Evolutionary conservation across 768 basidiomycete species (phyloP).

Genomic region (Pleurotus sapidus): DNA sequence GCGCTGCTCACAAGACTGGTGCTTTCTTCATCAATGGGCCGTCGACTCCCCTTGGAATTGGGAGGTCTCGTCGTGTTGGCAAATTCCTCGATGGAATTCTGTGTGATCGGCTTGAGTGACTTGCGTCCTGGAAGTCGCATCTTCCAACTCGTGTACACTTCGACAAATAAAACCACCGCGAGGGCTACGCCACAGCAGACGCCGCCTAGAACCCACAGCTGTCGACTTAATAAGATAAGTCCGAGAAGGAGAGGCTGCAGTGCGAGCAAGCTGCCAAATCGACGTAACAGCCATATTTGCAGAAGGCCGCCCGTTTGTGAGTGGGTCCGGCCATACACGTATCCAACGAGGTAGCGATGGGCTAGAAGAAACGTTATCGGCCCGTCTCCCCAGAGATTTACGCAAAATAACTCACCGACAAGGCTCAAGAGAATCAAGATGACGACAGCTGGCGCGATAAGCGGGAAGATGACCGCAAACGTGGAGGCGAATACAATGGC

Average conservation of each 20-base stretch:
- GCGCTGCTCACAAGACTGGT: conserved; percentile 44
- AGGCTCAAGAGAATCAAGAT: conserved; percentile 63
- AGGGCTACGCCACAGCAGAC: conserved; percentile 56
- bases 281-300: conserved; percentile 72
- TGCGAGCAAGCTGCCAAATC: conserved; percentile 67
- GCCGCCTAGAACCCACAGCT: conserved; percentile 71
- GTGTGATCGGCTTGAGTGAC: conserved; percentile 54
- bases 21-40: conserved; percentile 45
- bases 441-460: conserved; percentile 69
- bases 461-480: conserved; percentile 73
- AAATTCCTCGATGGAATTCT: conserved; percentile 57
- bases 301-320: conserved; percentile 75
- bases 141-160: conserved; percentile 52
- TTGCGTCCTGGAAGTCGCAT: conserved; percentile 44
- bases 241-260: conserved; percentile 77
- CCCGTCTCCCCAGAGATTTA: background rate
- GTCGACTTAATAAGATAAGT: conserved; percentile 62
- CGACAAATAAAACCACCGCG: conserved; percentile 55
- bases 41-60: conserved; percentile 14
- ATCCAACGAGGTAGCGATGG: conserved; percentile 77
- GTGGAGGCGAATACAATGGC: conserved; percentile 70
- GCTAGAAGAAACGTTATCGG: conserved; percentile 35
- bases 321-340: conserved; percentile 70
- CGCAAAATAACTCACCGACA: conserved; percentile 44
- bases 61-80: conserved; percentile 37